A percentile compares a stretch with the other conserved stretches of the same genome.
These are phyloP conservation scores for Fusarium brachygibbosum DNA, from an alignment of 2,329 filamentous ascomycete genomes.

Conservation along the genomic window DNA sequence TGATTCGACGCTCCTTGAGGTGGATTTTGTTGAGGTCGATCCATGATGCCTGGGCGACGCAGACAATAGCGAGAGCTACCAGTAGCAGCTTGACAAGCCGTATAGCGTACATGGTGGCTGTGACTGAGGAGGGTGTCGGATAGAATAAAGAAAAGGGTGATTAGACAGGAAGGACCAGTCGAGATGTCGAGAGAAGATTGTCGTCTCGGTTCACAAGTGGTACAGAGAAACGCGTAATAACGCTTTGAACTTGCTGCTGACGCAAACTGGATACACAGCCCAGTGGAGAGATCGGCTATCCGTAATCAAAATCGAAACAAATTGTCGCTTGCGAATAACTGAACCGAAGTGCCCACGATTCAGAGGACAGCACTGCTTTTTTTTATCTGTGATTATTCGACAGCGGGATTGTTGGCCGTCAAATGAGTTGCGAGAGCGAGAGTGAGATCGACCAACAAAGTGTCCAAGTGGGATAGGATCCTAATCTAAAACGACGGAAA, in stretches of 20 bases:
- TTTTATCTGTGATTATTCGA: slow-evolving; percentile 14
- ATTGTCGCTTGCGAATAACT: slow-evolving; percentile 12
- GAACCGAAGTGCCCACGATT: slow-evolving; percentile 16
- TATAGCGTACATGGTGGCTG: slow-evolving; percentile 61
- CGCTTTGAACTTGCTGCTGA: slow-evolving; percentile 10
- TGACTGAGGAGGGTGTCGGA: slow-evolving; percentile 2
- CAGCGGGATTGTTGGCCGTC: slow-evolving; percentile 18
- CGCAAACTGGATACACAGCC: slow-evolving; percentile 17
- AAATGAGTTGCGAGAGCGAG: slow-evolving; percentile 36
- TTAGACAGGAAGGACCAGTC: slow-evolving; percentile 6
- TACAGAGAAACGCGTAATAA: slow-evolving; percentile 17
- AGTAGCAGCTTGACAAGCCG: slow-evolving; percentile 63
- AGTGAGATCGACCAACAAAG: slow-evolving; percentile 32
- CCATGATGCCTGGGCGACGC: slow-evolving; percentile 60
- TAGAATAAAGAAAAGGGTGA: background rate
- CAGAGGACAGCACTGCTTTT: background rate
- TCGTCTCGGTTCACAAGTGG: slow-evolving; percentile 16
- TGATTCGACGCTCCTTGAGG: slow-evolving; percentile 37
- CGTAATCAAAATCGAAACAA: slow-evolving; percentile 13
- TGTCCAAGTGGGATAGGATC: slow-evolving; percentile 11
- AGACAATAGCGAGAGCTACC: slow-evolving; percentile 62
- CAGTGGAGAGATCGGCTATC: slow-evolving; percentile 2
- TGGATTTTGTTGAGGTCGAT: slow-evolving; percentile 47
- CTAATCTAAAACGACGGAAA: slow-evolving; percentile 23
- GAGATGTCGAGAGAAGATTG: slow-evolving; percentile 1